Conservation (phyloP, 2,329 filamentous ascomycete genomes). For the Diaporthe vaccinii region DNA sequence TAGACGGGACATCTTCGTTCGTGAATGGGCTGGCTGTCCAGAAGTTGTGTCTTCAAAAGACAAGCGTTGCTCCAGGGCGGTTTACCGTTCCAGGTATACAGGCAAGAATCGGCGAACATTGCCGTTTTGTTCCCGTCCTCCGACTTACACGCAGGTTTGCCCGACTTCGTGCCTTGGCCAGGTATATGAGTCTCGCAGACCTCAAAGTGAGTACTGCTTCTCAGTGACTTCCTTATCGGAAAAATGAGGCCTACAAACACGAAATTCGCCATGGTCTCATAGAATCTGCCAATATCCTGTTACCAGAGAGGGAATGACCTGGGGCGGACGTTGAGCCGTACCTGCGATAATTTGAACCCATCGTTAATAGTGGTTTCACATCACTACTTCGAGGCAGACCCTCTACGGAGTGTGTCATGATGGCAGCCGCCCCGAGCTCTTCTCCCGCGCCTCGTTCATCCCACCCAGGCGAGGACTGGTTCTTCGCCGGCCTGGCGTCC, state of each 20-base stretch:
- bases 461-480: slow-evolving; percentile 27
- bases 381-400: neutral
- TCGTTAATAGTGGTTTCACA: neutral
- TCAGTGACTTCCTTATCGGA: neutral
- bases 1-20: too few relatives aligned
- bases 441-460: neutral
- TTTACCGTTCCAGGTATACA: neutral
- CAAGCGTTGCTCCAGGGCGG: too few relatives aligned
- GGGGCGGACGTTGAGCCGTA: too few relatives aligned
- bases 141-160: neutral
- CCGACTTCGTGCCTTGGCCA: neutral
- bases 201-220: neutral
- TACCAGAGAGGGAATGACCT: neutral
- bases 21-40: neutral
- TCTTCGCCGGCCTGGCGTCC: slow-evolving; percentile 36
- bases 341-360: neutral
- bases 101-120: slow-evolving; percentile 34
- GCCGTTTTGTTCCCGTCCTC: slow-evolving; percentile 1
- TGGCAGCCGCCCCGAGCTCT: slow-evolving; percentile 9
- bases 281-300: neutral
- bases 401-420: neutral
- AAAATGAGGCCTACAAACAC: too few relatives aligned
- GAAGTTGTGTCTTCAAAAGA: neutral
- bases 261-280: neutral
- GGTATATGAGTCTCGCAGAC: neutral